phyloP scores from a whole-genome alignment of 2,329 filamentous ascomycete genomes.

The Stachybotrys echinatus region DNA sequence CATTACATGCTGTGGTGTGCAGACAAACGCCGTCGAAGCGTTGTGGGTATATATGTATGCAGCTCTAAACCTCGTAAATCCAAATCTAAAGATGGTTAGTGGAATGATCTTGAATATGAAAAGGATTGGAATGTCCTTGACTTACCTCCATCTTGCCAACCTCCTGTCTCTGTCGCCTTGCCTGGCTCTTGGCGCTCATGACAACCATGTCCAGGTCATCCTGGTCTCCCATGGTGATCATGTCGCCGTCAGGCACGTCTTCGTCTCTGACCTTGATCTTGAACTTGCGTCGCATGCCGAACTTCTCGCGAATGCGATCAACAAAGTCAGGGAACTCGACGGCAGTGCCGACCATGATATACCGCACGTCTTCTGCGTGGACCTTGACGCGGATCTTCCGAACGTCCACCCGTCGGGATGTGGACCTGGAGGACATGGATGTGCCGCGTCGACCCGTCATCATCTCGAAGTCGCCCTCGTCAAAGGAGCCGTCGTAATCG shows the following conservation, averaged over 20 bases:
- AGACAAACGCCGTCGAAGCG: background rate
- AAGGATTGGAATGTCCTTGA: constrained; percentile 19
- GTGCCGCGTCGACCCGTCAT: constrained; percentile 45
- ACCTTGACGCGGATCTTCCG: constrained; percentile 87
- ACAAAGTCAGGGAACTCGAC: constrained; percentile 74
- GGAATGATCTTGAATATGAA: background rate
- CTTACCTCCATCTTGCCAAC: constrained; percentile 94
- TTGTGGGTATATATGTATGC: background rate
- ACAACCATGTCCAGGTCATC: constrained; percentile 92
- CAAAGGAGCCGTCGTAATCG: constrained; percentile 59
- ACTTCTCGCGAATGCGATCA: constrained; percentile 79
- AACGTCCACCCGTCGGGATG: constrained; percentile 59
- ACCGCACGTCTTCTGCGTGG: constrained; percentile 84
- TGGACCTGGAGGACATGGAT: constrained; percentile 46
- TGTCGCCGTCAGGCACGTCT: constrained; percentile 68
- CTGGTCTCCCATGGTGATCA: constrained; percentile 96
- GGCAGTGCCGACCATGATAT: constrained; percentile 75
- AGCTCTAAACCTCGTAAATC: constrained; percentile 33
- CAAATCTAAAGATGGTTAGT: constrained; percentile 35
- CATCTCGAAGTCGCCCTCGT: constrained; percentile 79
- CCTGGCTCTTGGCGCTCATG: constrained; percentile 59
- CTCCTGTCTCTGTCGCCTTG: constrained; percentile 68
- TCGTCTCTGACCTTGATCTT: constrained; percentile 89
- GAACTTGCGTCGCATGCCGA: constrained; percentile 70
- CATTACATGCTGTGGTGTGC: background rate